Base-by-base conservation (phyloP, 148 eudicot species). In the Cornus florida region DNA sequence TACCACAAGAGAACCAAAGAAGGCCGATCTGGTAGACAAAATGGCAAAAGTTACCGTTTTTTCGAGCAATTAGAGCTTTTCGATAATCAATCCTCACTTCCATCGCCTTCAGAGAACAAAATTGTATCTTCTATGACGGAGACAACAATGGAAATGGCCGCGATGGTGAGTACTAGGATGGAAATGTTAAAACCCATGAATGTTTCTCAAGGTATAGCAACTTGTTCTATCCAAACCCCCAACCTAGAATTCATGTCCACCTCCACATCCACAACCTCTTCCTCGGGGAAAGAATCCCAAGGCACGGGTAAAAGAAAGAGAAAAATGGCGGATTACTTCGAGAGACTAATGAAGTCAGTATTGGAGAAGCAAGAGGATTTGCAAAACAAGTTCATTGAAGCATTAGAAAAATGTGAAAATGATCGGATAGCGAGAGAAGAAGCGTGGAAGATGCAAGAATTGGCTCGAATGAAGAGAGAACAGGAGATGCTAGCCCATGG, bases 1-100 rank as follows among this genome's bases (percentile, higher is more conserved):
- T 91, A 92, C 73, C 91, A 94, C 83, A 91, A 80, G 82, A 87
- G 98, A 86, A 89, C 91, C 65, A 93, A 91, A 82, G 86, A 85
- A 20, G 80, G 87, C 67, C 86, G 87, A 74, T 77, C 86, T 72
- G 77, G 86, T 24, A 75, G 86, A 65, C 85, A 90, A 39, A 82
- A 80, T 66, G 87, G 87, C 70, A 95, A 91, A 81, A 83, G 71
- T 22, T 94, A 94, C 79, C 89, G 91, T 11, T 94, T 89, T 82
- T 94, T 86, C 31, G 91, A 91, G 83, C 91, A 87, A 74, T 80
- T 90, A 32, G 92, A 95, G 90, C 83, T 89, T 64, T 83, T 92
- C 19, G 91, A 84, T 75, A 83, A 77, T 41, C 85, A 89, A 12
- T 41, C 78, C 70, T 79, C 86, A 69, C 68, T 77, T 78, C 83